phyloP scores from a whole-genome alignment of 2,329 filamentous ascomycete genomes.

The Aspergillus spinulosporus region DNA sequence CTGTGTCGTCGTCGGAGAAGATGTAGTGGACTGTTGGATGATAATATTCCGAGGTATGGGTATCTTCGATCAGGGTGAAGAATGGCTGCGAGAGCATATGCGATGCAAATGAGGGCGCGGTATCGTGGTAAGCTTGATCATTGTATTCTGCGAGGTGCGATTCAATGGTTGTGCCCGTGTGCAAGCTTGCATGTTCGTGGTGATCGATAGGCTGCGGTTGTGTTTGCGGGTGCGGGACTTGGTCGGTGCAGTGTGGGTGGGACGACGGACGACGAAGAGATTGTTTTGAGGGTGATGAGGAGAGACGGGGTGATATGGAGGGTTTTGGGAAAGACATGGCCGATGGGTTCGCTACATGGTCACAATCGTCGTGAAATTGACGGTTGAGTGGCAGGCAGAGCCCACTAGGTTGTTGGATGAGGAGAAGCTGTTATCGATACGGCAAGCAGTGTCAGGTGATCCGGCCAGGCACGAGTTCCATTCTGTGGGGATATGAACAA shows the following conservation, averaged over 20 bases:
- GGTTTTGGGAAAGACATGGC: slow-evolving; percentile 40
- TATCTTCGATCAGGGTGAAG: slow-evolving; percentile 81
- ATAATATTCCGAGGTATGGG: slow-evolving; percentile 69
- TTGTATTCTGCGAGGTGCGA: slow-evolving; percentile 16
- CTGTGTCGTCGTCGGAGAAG: slow-evolving; percentile 87
- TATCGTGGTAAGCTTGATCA: slow-evolving; percentile 16
- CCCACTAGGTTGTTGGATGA: not conserved
- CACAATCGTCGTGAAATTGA: not conserved
- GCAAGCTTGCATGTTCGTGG: slow-evolving; percentile 14
- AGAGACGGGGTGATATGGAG: slow-evolving; percentile 24
- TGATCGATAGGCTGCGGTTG: slow-evolving; percentile 3
- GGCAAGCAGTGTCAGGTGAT: slow-evolving; percentile 1
- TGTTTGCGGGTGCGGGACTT: not conserved
- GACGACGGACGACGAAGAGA: slow-evolving; percentile 21
- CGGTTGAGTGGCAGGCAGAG: not conserved
- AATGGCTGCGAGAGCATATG: slow-evolving; percentile 68
- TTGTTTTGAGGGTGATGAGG: slow-evolving; percentile 34
- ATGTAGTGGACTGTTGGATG: slow-evolving; percentile 90
- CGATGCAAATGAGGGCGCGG: slow-evolving; percentile 11
- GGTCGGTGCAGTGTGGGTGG: slow-evolving; percentile 24
- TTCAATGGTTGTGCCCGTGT: slow-evolving; percentile 11
- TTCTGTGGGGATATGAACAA: not conserved
- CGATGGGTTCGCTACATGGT: slow-evolving; percentile 34
- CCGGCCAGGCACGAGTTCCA: not conserved
- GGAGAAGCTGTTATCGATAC: slow-evolving; percentile 31